phyloP scores from a whole-genome alignment of 805 yeast genomes.

The Myxozyma udenii region DNA sequence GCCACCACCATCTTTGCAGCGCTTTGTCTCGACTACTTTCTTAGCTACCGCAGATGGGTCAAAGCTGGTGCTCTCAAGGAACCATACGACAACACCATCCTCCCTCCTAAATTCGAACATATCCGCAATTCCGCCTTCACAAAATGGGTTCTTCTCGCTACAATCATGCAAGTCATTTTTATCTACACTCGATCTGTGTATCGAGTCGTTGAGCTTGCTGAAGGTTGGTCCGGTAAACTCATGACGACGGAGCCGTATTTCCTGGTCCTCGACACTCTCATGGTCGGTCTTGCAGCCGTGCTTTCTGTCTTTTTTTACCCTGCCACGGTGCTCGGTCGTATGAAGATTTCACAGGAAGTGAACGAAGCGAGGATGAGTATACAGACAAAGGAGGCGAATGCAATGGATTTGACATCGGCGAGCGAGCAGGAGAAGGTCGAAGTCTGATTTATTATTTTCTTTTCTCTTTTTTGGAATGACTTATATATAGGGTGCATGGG shows the following conservation, averaged over 20 bases:
- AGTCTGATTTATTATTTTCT: too few relatives aligned
- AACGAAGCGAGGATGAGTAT: too few relatives aligned
- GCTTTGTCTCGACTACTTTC: slow-evolving; percentile 3
- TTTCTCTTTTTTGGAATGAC: too few relatives aligned
- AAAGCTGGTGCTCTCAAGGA: background rate
- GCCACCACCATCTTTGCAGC: slow-evolving; percentile 60
- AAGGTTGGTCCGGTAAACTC: slow-evolving; percentile 62
- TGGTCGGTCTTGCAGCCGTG: slow-evolving; percentile 47
- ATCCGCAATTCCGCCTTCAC: slow-evolving; percentile 10
- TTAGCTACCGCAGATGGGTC: background rate
- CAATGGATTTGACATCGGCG: too few relatives aligned
- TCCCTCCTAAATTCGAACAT: slow-evolving; percentile 14
- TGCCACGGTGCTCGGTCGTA: slow-evolving; percentile 10
- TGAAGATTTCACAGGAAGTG: slow-evolving; percentile 5
- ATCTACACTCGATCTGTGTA: slow-evolving; percentile 65
- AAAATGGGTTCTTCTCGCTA: background rate
- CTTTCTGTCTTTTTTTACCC: slow-evolving; percentile 15
- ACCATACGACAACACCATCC: background rate
- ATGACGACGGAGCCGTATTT: slow-evolving; percentile 56
- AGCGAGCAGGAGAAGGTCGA: too few relatives aligned
- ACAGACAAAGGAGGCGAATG: too few relatives aligned
- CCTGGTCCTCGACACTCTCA: slow-evolving; percentile 53
- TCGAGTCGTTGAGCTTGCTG: slow-evolving; percentile 61
- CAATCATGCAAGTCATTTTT: slow-evolving; percentile 35
- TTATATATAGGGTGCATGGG: too few relatives aligned